Evolutionary conservation across 2,329 filamentous ascomycete species (phyloP), one percentile per base, ranked within the genome.

Genomic region (Clonostachys sp.): DNA sequence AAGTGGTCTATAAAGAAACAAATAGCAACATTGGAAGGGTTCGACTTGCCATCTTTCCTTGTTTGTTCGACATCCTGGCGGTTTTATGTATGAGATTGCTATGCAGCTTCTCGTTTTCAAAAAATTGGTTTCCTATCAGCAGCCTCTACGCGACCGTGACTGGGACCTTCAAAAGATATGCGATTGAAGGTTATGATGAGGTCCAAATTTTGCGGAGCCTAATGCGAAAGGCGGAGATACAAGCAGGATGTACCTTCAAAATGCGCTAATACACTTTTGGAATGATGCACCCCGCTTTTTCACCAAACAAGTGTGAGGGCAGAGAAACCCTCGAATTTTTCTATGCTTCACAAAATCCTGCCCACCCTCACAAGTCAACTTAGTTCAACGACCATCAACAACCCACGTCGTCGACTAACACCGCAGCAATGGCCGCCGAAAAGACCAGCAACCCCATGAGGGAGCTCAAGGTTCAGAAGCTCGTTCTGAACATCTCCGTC

Each of bases 401-500:
- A 62, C 51, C 45, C 55, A 45, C 47, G 50, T 47, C 49, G 61
- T 63, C 64, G 60, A 64, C 57, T 55, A 63, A 60, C 56, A 60
- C 63, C 57, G 63, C 63, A 67, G 61, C 62, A 61, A 72, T 72
- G 68, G 63, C 64, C 75, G 80, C 87, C 74, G 89, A 92, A 73
- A 96, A 97, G 84, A 74, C 81, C 73, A 80, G 82, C 74, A 99
- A 99, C 86, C 92, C 94, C 81, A 99, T 99, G 94, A 89, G 91
- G 82, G 92, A 99, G 82, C 89, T 97, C 73, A 90, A 91, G 82
- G 94, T 96, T 80, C 90, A 95, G 81, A 96, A 96, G 84, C 89
- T 96, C 75, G 91, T 96, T 76, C 89, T 96, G 73, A 96, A 96
- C 87, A 96, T 96, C 79, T 96, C 89, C 65, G 94, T 99, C 67